Percentiles rank a stretch among this genome's conserved stretches.
Conservation (phyloP, 164 flowering plant species). For the Cinnamomum chago region DNA sequence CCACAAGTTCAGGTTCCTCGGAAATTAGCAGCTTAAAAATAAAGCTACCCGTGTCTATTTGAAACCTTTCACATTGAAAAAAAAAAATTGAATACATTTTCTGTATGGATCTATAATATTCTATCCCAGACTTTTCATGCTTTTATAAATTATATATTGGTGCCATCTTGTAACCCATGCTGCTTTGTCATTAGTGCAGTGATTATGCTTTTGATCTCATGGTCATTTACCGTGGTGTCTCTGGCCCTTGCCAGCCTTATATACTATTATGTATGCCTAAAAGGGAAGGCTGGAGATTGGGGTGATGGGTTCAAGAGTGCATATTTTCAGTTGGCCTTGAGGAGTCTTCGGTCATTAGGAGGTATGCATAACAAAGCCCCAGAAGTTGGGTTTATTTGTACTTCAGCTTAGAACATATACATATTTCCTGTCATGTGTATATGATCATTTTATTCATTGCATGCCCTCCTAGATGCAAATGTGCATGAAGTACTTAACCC, state of each 20-base stretch:
- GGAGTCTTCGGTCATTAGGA: constrained; percentile 96
- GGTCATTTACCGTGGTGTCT: constrained; percentile 92
- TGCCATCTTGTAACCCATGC: not conserved
- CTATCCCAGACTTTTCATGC: not conserved
- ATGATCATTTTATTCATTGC: not conserved
- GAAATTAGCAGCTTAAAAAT: no score
- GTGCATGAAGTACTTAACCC: no score
- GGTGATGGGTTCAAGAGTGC: constrained; percentile 99
- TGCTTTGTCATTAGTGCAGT: constrained; percentile 49
- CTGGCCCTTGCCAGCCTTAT: constrained; percentile 92
- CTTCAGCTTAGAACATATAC: not conserved
- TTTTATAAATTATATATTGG: not conserved
- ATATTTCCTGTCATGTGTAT: no score
- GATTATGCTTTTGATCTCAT: constrained; percentile 96
- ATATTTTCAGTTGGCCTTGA: constrained; percentile 92
- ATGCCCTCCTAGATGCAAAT: not conserved
- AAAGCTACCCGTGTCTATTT: no score
- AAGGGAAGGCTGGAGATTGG: constrained; percentile 99
- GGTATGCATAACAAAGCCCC: constrained; percentile 40
- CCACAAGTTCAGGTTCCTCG: no score
- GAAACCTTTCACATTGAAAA: no score
- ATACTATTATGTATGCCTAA: constrained; percentile 88
- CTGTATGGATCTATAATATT: no score
- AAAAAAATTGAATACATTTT: no score
- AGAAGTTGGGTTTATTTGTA: not conserved